These are phyloP conservation scores for Fusarium foetens DNA, from an alignment of 2,329 filamentous ascomycete genomes.

Conservation along the genomic window DNA sequence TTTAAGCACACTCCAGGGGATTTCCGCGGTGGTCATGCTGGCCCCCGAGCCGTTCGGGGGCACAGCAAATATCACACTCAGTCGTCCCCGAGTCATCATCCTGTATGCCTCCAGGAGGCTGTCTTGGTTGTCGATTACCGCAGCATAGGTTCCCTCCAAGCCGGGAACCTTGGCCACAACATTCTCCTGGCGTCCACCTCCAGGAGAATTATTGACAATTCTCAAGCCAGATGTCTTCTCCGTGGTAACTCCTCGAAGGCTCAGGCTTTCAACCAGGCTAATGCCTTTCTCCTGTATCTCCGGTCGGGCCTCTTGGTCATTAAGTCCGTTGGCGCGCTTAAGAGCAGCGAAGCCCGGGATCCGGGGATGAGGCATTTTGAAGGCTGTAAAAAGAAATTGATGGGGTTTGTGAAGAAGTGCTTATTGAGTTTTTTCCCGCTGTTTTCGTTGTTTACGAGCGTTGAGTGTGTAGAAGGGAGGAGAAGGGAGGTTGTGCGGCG, in stretches of 20 bases:
- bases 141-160: not conserved
- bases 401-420: not conserved
- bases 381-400: no score
- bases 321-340: not conserved
- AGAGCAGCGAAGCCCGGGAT: not conserved
- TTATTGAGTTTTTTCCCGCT: rapidly evolving
- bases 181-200: conserved; percentile 5
- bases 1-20: not conserved
- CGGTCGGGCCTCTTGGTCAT: not conserved
- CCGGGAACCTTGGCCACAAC: conserved; percentile 1
- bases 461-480: not conserved
- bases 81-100: rapidly evolving
- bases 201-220: not conserved
- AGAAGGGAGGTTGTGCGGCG: not conserved
- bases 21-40: rapidly evolving
- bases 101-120: rapidly evolving
- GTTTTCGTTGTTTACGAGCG: rapidly evolving
- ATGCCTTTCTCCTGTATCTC: not conserved
- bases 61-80: not conserved
- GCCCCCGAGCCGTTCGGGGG: not conserved
- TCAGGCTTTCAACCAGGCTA: not conserved
- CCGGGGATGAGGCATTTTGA: not conserved
- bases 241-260: not conserved
- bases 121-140: rapidly evolving
- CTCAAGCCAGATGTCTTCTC: not conserved